These are phyloP conservation scores for Talaromyces marneffei DNA, from an alignment of 2,329 filamentous ascomycete genomes.

Conservation along the genomic window DNA sequence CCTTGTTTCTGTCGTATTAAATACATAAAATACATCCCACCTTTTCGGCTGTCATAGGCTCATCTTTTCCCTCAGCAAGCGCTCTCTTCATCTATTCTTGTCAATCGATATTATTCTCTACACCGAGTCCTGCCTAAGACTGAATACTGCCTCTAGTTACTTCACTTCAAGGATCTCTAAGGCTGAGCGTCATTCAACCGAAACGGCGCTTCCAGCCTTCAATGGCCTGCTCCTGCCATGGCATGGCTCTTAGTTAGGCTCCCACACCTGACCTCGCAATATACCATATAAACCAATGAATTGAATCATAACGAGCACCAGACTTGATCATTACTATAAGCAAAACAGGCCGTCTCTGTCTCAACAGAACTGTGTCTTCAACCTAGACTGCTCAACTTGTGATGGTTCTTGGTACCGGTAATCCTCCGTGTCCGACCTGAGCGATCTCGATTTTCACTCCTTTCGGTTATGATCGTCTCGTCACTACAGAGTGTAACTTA, in stretches of 20 bases:
- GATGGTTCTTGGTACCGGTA: background rate
- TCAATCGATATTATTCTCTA: background rate
- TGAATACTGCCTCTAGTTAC: background rate
- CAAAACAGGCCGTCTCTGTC: background rate
- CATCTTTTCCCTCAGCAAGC: background rate
- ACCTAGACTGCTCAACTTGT: background rate
- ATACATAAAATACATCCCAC: background rate
- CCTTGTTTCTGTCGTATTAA: background rate
- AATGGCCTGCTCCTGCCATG: background rate
- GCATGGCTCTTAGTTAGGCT: slow-evolving; percentile 1
- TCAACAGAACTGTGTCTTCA: background rate
- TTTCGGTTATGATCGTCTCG: background rate
- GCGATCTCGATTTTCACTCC: background rate
- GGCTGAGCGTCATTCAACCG: background rate
- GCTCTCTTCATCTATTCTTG: slow-evolving; percentile 1
- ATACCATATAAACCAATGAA: background rate
- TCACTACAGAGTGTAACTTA: background rate
- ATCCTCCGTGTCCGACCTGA: slow-evolving; percentile 1
- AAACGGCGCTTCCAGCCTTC: background rate
- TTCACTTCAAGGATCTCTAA: background rate
- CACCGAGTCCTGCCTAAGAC: background rate
- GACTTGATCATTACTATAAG: background rate
- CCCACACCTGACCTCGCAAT: background rate
- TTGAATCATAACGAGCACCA: background rate
- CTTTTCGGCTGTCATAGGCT: background rate